Evolutionary conservation across 148 eudicot species (phyloP).

Genomic region (Camellia lanceoleosa): DNA sequence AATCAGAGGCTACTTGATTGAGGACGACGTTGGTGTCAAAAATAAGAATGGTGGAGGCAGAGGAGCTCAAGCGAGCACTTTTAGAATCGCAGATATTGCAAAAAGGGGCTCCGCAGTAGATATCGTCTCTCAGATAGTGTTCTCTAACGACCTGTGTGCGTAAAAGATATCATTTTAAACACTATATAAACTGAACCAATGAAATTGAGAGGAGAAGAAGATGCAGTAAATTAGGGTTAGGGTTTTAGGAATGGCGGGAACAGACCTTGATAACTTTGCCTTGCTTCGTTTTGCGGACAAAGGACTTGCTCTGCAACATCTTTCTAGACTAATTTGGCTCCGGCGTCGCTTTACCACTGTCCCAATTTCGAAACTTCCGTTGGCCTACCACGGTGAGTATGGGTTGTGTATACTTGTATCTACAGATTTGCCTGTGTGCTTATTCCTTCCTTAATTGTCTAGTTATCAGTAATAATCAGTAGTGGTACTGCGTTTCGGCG

Average conservation of each 20-base stretch:
- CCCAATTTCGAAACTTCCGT: neutral
- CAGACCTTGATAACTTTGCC: slow-evolving; percentile 84
- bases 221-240: neutral
- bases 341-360: neutral
- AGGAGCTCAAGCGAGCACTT: slow-evolving; percentile 54
- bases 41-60: slow-evolving; percentile 51
- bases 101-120: slow-evolving; percentile 72
- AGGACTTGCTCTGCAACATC: slow-evolving; percentile 85
- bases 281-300: slow-evolving; percentile 60
- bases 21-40: slow-evolving; percentile 93
- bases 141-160: slow-evolving; percentile 82
- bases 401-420: no score
- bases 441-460: no score
- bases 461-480: no score
- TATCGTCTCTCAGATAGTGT: slow-evolving; percentile 90
- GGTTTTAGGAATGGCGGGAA: neutral
- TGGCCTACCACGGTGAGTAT: neutral
- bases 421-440: no score
- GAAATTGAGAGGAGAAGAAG: neutral
- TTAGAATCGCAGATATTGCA: slow-evolving; percentile 66
- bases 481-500: no score
- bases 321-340: neutral
- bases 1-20: slow-evolving; percentile 53
- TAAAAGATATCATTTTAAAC: neutral
- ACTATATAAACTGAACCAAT: neutral